Evolutionary conservation across 208 protist genomes (phyloP).

Genomic region (Trypanosoma lewisi): DNA sequence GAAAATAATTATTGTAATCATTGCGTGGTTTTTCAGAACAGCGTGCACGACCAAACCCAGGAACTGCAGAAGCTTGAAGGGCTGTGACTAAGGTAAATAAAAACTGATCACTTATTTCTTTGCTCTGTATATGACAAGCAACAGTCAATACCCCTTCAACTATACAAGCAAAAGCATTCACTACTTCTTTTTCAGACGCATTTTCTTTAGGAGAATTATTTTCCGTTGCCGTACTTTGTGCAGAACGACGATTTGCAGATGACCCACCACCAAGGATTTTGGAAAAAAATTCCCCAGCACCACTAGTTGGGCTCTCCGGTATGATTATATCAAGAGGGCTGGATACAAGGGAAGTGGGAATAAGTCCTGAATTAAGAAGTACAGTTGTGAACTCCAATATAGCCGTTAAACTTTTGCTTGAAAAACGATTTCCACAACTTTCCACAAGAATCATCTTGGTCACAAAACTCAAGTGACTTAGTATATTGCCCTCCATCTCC

Average conservation of each 20-base stretch:
- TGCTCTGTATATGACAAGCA: slow-evolving; percentile 29
- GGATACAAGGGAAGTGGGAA: slow-evolving; percentile 40
- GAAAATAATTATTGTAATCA: slow-evolving; percentile 30
- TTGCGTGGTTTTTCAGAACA: slow-evolving; percentile 16
- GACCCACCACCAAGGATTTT: slow-evolving; percentile 45
- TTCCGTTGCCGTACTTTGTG: not conserved
- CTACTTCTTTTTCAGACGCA: slow-evolving; percentile 17
- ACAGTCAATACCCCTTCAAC: slow-evolving; percentile 63
- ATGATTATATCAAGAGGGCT: slow-evolving; percentile 31
- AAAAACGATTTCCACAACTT: slow-evolving; percentile 31
- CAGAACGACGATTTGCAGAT: not conserved
- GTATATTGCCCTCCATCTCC: slow-evolving; percentile 3
- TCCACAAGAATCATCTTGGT: slow-evolving; percentile 41
- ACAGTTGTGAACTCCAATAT: slow-evolving; percentile 58
- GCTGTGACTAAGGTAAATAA: slow-evolving; percentile 58
- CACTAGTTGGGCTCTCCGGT: slow-evolving; percentile 12
- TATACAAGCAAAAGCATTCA: slow-evolving; percentile 50
- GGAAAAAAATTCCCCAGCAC: slow-evolving; percentile 57
- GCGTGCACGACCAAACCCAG: slow-evolving; percentile 30
- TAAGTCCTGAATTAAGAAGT: slow-evolving; percentile 48
- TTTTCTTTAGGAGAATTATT: not conserved
- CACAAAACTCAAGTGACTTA: slow-evolving; percentile 54
- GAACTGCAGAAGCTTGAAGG: slow-evolving; percentile 55
- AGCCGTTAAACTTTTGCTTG: slow-evolving; percentile 33
- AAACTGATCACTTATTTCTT: slow-evolving; percentile 54